Percentiles rank a stretch among this genome's conserved stretches.
Conservation (phyloP, 345 rosid genomes). For the Ceriops zippeliana region DNA sequence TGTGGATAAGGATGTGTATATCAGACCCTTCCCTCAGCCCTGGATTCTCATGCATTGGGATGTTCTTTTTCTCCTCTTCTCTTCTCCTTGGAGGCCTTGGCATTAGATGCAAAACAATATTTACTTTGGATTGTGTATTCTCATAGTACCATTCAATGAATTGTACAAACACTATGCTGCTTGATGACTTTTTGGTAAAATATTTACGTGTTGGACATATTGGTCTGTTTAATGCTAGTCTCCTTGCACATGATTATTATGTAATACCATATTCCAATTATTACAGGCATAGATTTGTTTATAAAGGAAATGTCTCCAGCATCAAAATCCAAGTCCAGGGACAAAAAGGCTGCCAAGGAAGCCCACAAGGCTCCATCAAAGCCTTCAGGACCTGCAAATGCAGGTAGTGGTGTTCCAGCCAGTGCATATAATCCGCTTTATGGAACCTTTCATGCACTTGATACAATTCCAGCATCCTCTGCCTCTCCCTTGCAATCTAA, state of each 20-base stretch:
- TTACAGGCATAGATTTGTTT: conserved; percentile 27
- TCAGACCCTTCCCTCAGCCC: too few species aligned
- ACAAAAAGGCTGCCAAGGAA: conserved; percentile 47
- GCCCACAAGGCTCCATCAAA: conserved; percentile 52
- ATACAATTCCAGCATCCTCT: conserved; percentile 43
- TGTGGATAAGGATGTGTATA: too few species aligned
- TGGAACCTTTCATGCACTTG: conserved; percentile 75
- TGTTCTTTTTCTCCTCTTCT: too few species aligned
- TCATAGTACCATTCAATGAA: too few species aligned
- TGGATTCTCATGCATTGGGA: too few species aligned
- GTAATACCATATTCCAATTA: conserved; percentile 14
- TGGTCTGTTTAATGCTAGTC: background rate
- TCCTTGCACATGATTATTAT: background rate
- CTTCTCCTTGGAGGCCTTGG: too few species aligned
- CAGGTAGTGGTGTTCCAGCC: conserved; percentile 47
- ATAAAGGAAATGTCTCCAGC: conserved; percentile 56
- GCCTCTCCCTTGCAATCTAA: conserved; percentile 47
- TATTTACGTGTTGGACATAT: too few species aligned
- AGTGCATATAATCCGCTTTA: conserved; percentile 72
- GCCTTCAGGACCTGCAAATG: conserved; percentile 48
- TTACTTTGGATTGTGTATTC: too few species aligned
- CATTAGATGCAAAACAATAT: too few species aligned
- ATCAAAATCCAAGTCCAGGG: conserved; percentile 68
- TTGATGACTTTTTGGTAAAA: too few species aligned
- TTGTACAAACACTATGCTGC: too few species aligned